Evolutionary conservation across 108 stramenopile species (phyloP).

Genomic region (Phaeodactylum tricornutum): DNA sequence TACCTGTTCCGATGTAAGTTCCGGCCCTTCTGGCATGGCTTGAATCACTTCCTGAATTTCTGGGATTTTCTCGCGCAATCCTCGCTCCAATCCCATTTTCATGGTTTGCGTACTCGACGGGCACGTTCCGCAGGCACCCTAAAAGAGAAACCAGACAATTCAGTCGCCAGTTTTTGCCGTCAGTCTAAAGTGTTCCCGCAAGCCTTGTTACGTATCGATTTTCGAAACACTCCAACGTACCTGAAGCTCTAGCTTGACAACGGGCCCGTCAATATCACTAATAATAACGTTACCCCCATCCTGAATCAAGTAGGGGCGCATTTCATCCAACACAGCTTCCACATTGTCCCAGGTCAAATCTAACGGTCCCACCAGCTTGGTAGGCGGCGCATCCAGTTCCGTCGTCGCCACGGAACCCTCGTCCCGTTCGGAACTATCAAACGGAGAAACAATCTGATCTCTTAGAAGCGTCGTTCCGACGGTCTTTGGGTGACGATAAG

Average conservation of each 20-base stretch:
- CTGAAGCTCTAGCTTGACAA: slow-evolving; percentile 88
- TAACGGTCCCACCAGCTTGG: slow-evolving; percentile 32
- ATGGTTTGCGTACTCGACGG: slow-evolving; percentile 93
- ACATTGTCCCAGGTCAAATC: slow-evolving; percentile 96
- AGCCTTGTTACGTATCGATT: no score
- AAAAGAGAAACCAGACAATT: background rate
- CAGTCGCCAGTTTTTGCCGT: no score
- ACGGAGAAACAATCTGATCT: slow-evolving; percentile 50
- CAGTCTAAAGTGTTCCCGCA: no score
- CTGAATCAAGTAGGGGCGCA: slow-evolving; percentile 85
- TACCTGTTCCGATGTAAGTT: slow-evolving; percentile 64
- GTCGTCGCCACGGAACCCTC: background rate
- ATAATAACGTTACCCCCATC: slow-evolving; percentile 94
- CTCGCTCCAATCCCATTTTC: slow-evolving; percentile 96
- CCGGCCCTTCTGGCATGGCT: slow-evolving; percentile 85
- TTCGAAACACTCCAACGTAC: slow-evolving; percentile 26
- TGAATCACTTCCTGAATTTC: slow-evolving; percentile 97
- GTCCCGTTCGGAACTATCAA: slow-evolving; percentile 15
- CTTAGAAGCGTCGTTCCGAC: no score
- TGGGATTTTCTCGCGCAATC: slow-evolving; percentile 82
- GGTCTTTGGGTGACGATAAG: no score
- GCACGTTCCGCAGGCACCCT: slow-evolving; percentile 96
- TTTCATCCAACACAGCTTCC: slow-evolving; percentile 89
- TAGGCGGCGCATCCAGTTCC: background rate
- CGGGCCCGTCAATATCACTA: slow-evolving; percentile 92